Percentiles rank a stretch among this genome's conserved stretches.
These are phyloP conservation scores for Pontederia paniculata DNA, from an alignment of 176 grass and related monocot species.

Conservation along the genomic window DNA sequence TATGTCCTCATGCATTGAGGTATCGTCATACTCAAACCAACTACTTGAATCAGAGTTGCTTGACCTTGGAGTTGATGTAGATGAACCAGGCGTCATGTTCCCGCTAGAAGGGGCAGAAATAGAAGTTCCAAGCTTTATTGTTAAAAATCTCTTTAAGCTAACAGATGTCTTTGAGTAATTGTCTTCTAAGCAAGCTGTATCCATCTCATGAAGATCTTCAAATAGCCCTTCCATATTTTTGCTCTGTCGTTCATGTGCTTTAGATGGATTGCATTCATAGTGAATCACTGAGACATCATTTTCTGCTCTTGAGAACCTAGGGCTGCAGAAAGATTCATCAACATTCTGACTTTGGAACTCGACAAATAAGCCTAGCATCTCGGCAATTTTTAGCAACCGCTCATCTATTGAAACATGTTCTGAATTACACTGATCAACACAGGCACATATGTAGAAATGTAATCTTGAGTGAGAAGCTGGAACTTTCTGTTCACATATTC, in stretches of 20 bases:
- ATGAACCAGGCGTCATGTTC: conserved; percentile 26
- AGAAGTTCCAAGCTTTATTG: conserved; percentile 18
- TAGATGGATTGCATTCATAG: conserved; percentile 17
- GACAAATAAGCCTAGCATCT: conserved; percentile 30
- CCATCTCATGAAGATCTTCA: conserved; percentile 32
- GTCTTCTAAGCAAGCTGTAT: conserved; percentile 33
- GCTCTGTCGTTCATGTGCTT: conserved; percentile 30
- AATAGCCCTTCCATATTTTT: conserved; percentile 37
- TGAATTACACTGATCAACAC: conserved; percentile 29
- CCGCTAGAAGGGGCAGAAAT: conserved; percentile 7
- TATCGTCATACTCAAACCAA: conserved; percentile 32
- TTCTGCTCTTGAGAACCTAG: conserved; percentile 3
- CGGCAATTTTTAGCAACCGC: conserved; percentile 24
- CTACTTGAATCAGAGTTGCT: conserved; percentile 22
- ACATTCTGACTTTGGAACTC: conserved; percentile 13
- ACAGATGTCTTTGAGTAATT: conserved; percentile 1
- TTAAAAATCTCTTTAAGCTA: conserved; percentile 21
- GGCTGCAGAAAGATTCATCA: conserved; percentile 14
- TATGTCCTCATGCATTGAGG: conserved; percentile 26
- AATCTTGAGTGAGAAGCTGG: conserved; percentile 24
- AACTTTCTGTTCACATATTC: conserved; percentile 34
- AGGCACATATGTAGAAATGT: conserved; percentile 36
- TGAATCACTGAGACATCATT: conserved; percentile 5
- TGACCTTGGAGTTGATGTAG: conserved; percentile 25
- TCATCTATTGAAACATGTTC: conserved; percentile 24